Conservation (phyloP, 495 filamentous ascomycete species). For the Daldinia bambusicola region DNA sequence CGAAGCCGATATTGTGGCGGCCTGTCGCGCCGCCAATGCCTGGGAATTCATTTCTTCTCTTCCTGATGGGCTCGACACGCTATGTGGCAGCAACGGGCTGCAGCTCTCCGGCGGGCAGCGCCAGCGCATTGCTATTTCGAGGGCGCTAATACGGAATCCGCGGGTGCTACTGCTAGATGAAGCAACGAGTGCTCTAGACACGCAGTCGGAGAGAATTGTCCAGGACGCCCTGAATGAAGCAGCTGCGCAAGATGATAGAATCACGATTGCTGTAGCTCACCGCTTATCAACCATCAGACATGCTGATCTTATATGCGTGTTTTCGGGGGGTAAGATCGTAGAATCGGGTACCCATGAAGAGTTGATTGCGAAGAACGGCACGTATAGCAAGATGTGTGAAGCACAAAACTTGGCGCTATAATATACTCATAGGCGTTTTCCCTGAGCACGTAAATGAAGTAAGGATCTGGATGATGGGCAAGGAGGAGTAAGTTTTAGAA, state of each 20-base stretch:
- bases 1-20: constrained; percentile 64
- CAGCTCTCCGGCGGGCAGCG: constrained; percentile 80
- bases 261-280: constrained; percentile 78
- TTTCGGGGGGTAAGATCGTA: constrained; percentile 61
- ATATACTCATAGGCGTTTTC: no score
- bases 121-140: constrained; percentile 78
- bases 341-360: constrained; percentile 64
- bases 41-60: constrained; percentile 11
- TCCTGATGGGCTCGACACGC: constrained; percentile 65
- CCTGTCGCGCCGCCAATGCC: constrained; percentile 53
- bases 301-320: constrained; percentile 65
- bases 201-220: constrained; percentile 75
- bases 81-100: constrained; percentile 69
- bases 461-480: no score
- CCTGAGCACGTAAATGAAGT: no score
- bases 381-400: constrained; percentile 51
- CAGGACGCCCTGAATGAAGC: constrained; percentile 74
- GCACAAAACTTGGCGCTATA: constrained; percentile 36
- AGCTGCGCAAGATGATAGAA: constrained; percentile 61
- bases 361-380: constrained; percentile 57
- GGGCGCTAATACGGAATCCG: constrained; percentile 78
- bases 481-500: no score
- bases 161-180: constrained; percentile 79
- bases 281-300: constrained; percentile 63
- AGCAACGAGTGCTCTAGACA: constrained; percentile 79